These are phyloP conservation scores for Cladophialophora chaetospira DNA, from an alignment of 2,329 filamentous ascomycete genomes.

Conservation along the genomic window DNA sequence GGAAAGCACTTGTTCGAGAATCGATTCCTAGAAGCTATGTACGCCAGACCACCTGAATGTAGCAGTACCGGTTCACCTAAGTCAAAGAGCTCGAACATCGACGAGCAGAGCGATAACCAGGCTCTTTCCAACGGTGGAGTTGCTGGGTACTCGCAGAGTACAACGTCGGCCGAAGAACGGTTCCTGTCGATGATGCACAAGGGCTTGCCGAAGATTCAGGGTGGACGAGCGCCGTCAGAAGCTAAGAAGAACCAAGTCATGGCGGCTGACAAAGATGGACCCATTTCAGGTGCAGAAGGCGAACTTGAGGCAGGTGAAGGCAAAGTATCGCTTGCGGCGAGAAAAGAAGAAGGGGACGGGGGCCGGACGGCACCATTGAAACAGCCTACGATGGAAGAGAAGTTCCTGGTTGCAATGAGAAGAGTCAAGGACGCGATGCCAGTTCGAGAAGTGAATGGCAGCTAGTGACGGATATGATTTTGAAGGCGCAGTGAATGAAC, in stretches of 20 bases:
- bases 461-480: no score
- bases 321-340: background rate
- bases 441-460: no score
- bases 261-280: background rate
- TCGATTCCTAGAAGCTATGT: slow-evolving; percentile 12
- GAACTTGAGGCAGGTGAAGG: background rate
- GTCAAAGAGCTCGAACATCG: background rate
- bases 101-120: background rate
- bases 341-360: no score
- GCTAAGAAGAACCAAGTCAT: no score
- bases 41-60: background rate
- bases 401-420: slow-evolving; percentile 22
- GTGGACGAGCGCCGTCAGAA: background rate
- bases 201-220: background rate
- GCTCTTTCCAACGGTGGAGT: background rate
- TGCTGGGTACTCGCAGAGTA: background rate
- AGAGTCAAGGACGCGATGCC: background rate
- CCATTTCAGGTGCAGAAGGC: background rate
- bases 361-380: background rate
- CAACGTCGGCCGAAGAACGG: background rate
- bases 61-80: background rate
- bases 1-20: slow-evolving; percentile 19
- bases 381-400: slow-evolving; percentile 12
- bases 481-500: no score
- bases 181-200: slow-evolving; percentile 4